These are phyloP conservation scores for Hymenoscyphus scutula DNA, from an alignment of 2,329 filamentous ascomycete genomes.

Conservation along the genomic window DNA sequence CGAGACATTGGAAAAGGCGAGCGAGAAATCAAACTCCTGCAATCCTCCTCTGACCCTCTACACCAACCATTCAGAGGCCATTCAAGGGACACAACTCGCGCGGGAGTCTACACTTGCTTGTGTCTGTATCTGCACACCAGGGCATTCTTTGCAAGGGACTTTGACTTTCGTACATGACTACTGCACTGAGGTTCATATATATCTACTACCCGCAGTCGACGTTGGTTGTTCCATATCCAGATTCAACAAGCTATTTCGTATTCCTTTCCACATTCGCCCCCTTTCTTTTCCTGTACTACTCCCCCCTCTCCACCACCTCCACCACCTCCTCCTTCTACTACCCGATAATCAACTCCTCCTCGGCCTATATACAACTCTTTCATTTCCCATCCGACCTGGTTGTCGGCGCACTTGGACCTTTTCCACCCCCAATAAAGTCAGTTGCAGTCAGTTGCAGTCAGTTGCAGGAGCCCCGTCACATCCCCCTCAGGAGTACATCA, in stretches of 20 bases:
- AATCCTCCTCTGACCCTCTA: conserved; percentile 9
- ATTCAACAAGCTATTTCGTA: conserved; percentile 3
- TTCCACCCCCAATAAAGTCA: conserved; percentile 4
- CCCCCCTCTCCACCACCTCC: no score
- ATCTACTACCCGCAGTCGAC: conserved; percentile 10
- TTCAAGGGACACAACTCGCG: conserved; percentile 3
- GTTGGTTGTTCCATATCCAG: not conserved
- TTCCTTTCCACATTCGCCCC: conserved; percentile 3
- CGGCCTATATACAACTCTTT: not conserved
- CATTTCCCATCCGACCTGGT: conserved; percentile 16
- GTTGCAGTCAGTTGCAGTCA: conserved; percentile 18
- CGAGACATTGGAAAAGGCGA: conserved; percentile 8
- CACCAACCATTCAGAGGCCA: conserved; percentile 11
- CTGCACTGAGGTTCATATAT: conserved; percentile 15
- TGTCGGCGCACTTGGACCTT: conserved; percentile 13
- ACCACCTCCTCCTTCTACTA: conserved; percentile 1
- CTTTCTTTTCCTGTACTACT: not conserved
- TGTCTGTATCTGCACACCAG: not conserved
- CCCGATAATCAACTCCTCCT: conserved; percentile 6
- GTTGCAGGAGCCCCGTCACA: conserved; percentile 15
- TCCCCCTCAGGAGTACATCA: conserved; percentile 26
- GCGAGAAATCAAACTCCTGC: conserved; percentile 11
- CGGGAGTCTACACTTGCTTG: not conserved
- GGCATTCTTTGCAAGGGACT: not conserved
- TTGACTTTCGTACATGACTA: not conserved